Evolutionary conservation across 2,329 filamentous ascomycete genomes (phyloP), one percentile per base, ranked within the genome.

Genomic region (Leptographium lundbergii): DNA sequence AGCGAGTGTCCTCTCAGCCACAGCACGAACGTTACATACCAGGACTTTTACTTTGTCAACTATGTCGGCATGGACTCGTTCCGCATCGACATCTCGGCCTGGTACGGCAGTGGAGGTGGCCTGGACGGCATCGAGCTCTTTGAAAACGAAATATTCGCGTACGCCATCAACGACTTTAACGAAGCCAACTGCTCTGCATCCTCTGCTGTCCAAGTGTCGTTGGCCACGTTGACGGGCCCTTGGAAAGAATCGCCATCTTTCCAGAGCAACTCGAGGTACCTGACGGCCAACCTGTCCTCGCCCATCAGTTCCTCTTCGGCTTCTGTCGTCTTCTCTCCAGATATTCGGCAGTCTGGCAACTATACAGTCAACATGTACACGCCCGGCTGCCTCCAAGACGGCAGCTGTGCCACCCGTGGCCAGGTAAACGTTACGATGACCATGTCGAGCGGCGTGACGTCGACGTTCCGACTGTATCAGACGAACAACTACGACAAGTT

Each of bases 401-500:
- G 79, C 57, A 87, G 86, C 2, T 99, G 95, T 69, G 70, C 69
- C 22, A 84, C 79, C 17, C 85, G 94, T 67, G 94, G 92, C 19
- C 81, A 84, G 66, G 86, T 96, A 60, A 91, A 91, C 65, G 78
- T 99, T 57, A 80, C 83, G 3, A 73, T 75, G 65, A 67, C 73
- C 59, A 68, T 71, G 65, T 65, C 74, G 66, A 63, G 63, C 56
- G 69, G 71, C 42, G 75, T 81, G 6, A 77, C 85, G 60, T 78
- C 81, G 32, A 82, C 78, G 0, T 79, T 63, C 11, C 61, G 62
- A 50, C 74, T 96, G 9, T 95, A 81, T 69, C 94, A 99, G 72
- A 96, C 91, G 22, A 99, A 99, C 73, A 81, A 95, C 69, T 95
- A 86, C 70, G 92, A 97, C 76, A 99, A 99, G 72, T 97, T 95